Evolutionary conservation across 2,329 filamentous ascomycete species (phyloP).

Genomic region (Lachnellula arida): DNA sequence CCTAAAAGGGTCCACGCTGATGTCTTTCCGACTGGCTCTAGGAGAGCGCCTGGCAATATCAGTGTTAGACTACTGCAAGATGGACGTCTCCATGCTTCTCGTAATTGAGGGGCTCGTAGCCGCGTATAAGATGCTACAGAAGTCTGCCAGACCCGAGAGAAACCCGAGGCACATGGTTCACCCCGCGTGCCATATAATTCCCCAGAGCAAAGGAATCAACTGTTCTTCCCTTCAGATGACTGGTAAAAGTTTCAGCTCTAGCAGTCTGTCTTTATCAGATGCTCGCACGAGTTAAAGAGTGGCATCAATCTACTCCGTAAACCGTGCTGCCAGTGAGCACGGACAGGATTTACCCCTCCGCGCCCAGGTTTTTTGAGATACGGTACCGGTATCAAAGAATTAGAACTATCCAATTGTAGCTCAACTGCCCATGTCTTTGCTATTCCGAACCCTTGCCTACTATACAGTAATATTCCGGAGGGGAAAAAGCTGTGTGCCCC

Average conservation of each 20-base stretch:
- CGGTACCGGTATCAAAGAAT: background rate
- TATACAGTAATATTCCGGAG: background rate
- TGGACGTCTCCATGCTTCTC: background rate
- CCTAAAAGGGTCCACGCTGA: background rate
- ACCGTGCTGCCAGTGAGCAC: background rate
- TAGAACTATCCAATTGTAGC: background rate
- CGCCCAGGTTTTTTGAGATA: background rate
- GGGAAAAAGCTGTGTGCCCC: background rate
- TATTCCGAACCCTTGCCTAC: background rate
- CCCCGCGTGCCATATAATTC: background rate
- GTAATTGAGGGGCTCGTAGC: background rate
- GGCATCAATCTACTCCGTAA: background rate
- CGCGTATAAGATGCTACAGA: background rate
- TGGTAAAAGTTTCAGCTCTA: background rate
- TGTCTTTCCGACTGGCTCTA: background rate
- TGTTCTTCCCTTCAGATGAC: background rate
- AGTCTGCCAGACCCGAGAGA: background rate
- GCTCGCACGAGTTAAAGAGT: background rate
- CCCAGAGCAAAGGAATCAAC: background rate
- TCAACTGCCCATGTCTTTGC: background rate
- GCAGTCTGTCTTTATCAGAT: background rate
- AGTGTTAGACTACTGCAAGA: background rate
- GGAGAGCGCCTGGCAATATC: background rate
- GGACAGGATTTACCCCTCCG: background rate
- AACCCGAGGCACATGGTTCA: background rate